A percentile compares a stretch with the other conserved stretches of the same genome.
Evolutionary conservation across 1,284 basidiomycete species (phyloP).

Genomic region (Wallemia hederae): DNA sequence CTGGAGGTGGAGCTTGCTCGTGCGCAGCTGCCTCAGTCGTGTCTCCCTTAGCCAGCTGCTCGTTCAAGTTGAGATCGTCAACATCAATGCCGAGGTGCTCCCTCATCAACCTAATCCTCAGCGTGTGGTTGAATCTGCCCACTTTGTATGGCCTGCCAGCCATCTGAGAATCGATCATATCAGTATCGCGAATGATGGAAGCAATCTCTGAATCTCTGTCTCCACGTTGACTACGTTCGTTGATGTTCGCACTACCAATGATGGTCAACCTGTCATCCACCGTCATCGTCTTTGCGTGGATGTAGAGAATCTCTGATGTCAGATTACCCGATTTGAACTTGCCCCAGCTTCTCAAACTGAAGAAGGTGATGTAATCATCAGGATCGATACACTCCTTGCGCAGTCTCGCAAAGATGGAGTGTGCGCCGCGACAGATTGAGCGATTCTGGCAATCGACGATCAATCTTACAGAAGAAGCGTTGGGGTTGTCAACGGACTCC

Average conservation of each 20-base stretch:
- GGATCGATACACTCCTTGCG: slow-evolving; percentile 72
- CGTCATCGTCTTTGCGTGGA: slow-evolving; percentile 66
- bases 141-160: slow-evolving; percentile 82
- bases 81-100: slow-evolving; percentile 91
- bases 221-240: slow-evolving; percentile 79
- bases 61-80: slow-evolving; percentile 28
- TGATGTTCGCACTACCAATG: slow-evolving; percentile 97
- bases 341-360: slow-evolving; percentile 75
- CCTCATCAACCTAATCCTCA: slow-evolving; percentile 78
- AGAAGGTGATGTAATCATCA: slow-evolving; percentile 72
- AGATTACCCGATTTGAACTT: slow-evolving; percentile 60
- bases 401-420: slow-evolving; percentile 71
- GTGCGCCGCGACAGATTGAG: slow-evolving; percentile 60
- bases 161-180: slow-evolving; percentile 65
- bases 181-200: slow-evolving; percentile 75
- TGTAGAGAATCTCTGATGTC: slow-evolving; percentile 65
- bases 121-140: slow-evolving; percentile 78
- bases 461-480: slow-evolving; percentile 70
- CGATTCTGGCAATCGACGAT: slow-evolving; percentile 82
- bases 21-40: background rate
- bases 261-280: slow-evolving; percentile 91
- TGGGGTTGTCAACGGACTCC: slow-evolving; percentile 67
- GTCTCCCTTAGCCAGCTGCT: background rate
- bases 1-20: background rate
- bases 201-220: slow-evolving; percentile 91